These are phyloP conservation scores for Fusarium goolgardi DNA, from an alignment of 2,329 filamentous ascomycete species.

Conservation along the genomic window DNA sequence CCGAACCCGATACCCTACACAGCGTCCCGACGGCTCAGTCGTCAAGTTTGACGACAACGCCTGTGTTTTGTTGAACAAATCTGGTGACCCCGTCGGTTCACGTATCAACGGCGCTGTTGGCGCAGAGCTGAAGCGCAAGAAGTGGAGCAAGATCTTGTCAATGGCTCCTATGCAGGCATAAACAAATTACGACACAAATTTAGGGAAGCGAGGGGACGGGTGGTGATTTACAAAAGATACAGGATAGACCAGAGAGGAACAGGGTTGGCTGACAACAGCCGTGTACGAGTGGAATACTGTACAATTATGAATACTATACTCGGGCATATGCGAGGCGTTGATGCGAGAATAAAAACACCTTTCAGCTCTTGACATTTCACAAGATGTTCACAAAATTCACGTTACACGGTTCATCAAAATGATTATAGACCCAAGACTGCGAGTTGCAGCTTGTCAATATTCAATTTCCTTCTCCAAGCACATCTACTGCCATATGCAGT, in stretches of 20 bases:
- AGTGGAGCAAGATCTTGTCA: slow-evolving; percentile 98
- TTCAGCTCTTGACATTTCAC: slow-evolving; percentile 39
- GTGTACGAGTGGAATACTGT: slow-evolving; percentile 49
- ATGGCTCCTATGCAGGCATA: slow-evolving; percentile 81
- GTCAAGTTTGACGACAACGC: slow-evolving; percentile 98
- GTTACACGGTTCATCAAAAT: background rate
- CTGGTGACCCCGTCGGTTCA: slow-evolving; percentile 93
- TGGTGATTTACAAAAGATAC: slow-evolving; percentile 33
- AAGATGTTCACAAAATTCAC: slow-evolving; percentile 12
- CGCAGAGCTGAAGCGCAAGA: slow-evolving; percentile 86
- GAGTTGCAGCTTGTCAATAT: slow-evolving; percentile 11
- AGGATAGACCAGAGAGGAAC: slow-evolving; percentile 12
- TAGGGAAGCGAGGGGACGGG: background rate
- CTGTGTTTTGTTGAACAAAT: slow-evolving; percentile 96
- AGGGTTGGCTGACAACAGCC: slow-evolving; percentile 16
- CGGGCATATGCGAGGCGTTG: slow-evolving; percentile 54
- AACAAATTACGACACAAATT: slow-evolving; percentile 7
- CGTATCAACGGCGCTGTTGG: slow-evolving; percentile 94
- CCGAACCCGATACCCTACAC: slow-evolving; percentile 86
- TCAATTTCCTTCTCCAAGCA: slow-evolving; percentile 22
- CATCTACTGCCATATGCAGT: slow-evolving; percentile 11
- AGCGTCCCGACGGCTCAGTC: slow-evolving; percentile 87
- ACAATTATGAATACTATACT: slow-evolving; percentile 49
- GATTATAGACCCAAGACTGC: slow-evolving; percentile 13
- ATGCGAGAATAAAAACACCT: slow-evolving; percentile 46